Conservation (phyloP, 306 rosid genomes). For the Ormosia emarginata region DNA sequence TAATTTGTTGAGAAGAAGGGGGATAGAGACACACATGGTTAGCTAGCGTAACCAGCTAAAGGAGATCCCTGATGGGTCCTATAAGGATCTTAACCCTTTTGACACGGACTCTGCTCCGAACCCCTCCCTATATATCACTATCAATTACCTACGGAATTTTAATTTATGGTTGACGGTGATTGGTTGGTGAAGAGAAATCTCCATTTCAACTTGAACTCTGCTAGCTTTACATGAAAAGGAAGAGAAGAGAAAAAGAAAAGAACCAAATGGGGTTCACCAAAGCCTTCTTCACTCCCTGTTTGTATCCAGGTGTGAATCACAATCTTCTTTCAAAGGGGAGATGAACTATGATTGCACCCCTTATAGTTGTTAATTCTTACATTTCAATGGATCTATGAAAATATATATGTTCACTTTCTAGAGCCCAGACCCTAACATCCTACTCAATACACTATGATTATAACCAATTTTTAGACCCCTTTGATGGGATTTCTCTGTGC, state of each 20-base stretch:
- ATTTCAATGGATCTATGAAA: slow-evolving; percentile 10
- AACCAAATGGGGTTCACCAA: neutral
- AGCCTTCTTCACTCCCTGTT: slow-evolving; percentile 48
- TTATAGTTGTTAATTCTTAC: slow-evolving; percentile 36
- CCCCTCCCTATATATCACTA: slow-evolving; percentile 4
- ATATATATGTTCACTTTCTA: slow-evolving; percentile 23
- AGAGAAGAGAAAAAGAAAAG: neutral
- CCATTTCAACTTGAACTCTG: neutral
- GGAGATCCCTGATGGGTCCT: slow-evolving; percentile 62
- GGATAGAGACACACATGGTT: neutral
- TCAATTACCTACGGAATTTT: neutral
- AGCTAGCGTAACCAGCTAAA: slow-evolving; percentile 59
- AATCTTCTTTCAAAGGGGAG: slow-evolving; percentile 50
- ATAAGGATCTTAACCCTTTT: slow-evolving; percentile 51
- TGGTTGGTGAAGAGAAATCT: slow-evolving; percentile 48
- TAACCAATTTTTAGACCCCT: neutral
- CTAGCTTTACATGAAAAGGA: neutral
- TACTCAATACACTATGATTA: slow-evolving; percentile 24
- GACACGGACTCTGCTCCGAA: slow-evolving; percentile 63
- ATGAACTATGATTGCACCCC: slow-evolving; percentile 52
- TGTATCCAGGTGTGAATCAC: slow-evolving; percentile 50
- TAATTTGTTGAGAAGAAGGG: neutral
- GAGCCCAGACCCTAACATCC: slow-evolving; percentile 11
- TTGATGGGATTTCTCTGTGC: slow-evolving; percentile 16
- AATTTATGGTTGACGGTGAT: slow-evolving; percentile 25